Percentiles rank a stretch among this genome's conserved stretches.
These are phyloP conservation scores for Fusarium buxicola DNA, from an alignment of 2,329 filamentous ascomycete genomes.

Conservation along the genomic window DNA sequence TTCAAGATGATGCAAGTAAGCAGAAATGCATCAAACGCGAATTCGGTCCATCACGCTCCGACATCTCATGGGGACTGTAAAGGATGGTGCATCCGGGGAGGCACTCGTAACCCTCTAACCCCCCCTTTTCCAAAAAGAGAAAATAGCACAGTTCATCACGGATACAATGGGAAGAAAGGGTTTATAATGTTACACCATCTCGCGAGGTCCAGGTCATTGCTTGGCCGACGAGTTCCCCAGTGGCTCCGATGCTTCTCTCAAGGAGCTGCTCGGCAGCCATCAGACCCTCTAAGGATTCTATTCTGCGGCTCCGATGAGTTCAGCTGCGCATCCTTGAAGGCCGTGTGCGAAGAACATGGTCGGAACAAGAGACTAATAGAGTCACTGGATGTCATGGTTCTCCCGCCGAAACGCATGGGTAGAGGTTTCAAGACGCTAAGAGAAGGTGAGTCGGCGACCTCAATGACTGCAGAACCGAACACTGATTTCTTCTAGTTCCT, in stretches of 20 bases:
- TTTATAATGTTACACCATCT: constrained; percentile 38
- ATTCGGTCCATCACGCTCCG: background rate
- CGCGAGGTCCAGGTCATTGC: constrained; percentile 9
- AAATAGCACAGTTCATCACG: background rate
- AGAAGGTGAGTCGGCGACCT: constrained; percentile 63
- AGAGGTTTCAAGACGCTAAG: constrained; percentile 76
- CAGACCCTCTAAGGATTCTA: constrained; percentile 80
- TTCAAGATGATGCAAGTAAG: constrained; percentile 48
- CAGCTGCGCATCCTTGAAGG: constrained; percentile 80
- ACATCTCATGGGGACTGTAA: background rate
- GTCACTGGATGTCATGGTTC: constrained; percentile 87
- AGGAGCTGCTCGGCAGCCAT: constrained; percentile 31
- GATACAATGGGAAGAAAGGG: background rate
- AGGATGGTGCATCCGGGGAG: no score
- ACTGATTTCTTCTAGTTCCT: constrained; percentile 67
- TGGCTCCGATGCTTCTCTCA: constrained; percentile 38
- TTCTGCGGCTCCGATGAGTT: constrained; percentile 97
- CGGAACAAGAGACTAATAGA: constrained; percentile 67
- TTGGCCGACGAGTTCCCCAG: constrained; percentile 16
- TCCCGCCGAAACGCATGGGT: constrained; percentile 82
- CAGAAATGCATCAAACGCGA: constrained; percentile 52
- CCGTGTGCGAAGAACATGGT: constrained; percentile 71
- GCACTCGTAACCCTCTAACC: no score
- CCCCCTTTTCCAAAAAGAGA: background rate
- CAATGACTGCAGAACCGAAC: background rate